Evolutionary conservation across 129 eudicot genomes (phyloP).

Genomic region (Erigeron canadensis): DNA sequence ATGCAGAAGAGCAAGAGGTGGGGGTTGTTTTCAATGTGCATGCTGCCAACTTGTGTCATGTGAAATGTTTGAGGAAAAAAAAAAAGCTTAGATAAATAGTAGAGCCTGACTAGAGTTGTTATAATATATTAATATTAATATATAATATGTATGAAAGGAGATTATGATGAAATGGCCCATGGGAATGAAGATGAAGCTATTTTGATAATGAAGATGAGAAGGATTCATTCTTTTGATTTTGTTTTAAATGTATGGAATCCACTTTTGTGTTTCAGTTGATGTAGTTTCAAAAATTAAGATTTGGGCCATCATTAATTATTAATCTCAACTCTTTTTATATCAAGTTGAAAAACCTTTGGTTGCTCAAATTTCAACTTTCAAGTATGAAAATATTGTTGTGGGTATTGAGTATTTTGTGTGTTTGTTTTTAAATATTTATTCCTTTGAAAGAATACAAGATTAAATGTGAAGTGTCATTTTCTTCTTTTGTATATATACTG

Average conservation of each 20-base stretch:
- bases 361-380: not conserved
- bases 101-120: not conserved
- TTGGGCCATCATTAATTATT: constrained; percentile 19
- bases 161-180: constrained; percentile 25
- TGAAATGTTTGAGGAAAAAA: constrained; percentile 19
- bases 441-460: not conserved
- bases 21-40: constrained; percentile 83
- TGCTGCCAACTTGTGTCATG: constrained; percentile 59
- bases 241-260: constrained; percentile 22
- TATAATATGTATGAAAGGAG: constrained; percentile 6
- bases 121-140: not conserved
- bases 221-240: constrained; percentile 4
- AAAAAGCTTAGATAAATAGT: constrained; percentile 10
- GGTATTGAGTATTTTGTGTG: not conserved
- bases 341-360: not conserved
- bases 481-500: not conserved
- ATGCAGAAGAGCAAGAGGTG: constrained; percentile 70
- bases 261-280: constrained; percentile 22
- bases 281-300: constrained; percentile 23
- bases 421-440: not conserved
- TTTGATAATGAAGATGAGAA: constrained; percentile 1
- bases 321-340: not conserved
- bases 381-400: not conserved
- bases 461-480: not conserved
- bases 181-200: constrained; percentile 15